A percentile compares a stretch with the other conserved stretches of the same genome.
These are phyloP conservation scores for Apophysomyces elegans DNA, from an alignment of 371 early-diverging fungal species.

Conservation along the genomic window DNA sequence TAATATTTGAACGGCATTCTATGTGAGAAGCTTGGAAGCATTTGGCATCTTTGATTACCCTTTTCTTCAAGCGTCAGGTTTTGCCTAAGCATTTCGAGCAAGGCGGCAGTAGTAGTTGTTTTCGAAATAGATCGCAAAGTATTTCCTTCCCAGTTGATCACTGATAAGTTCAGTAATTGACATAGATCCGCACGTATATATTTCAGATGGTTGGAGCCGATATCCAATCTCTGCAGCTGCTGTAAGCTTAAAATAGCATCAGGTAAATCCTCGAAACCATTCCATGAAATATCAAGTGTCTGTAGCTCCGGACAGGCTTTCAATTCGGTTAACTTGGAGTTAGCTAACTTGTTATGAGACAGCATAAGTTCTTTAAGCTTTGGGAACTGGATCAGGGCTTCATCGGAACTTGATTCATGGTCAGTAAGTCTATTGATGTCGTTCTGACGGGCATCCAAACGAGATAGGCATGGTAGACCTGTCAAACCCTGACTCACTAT, in stretches of 20 bases:
- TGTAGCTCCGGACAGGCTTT: slow-evolving; percentile 48
- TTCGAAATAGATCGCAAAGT: slow-evolving; percentile 55
- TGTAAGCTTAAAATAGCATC: slow-evolving; percentile 43
- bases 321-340: slow-evolving; percentile 22
- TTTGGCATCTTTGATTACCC: not conserved
- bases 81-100: slow-evolving; percentile 53
- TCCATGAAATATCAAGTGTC: slow-evolving; percentile 70
- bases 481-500: slow-evolving; percentile 12
- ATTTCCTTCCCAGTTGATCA: slow-evolving; percentile 63
- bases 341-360: slow-evolving; percentile 48
- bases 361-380: slow-evolving; percentile 62
- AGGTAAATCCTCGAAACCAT: slow-evolving; percentile 61
- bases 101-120: slow-evolving; percentile 47
- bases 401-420: slow-evolving; percentile 12
- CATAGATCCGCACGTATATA: slow-evolving; percentile 61
- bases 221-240: slow-evolving; percentile 61
- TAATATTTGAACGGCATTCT: no score
- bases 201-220: slow-evolving; percentile 63
- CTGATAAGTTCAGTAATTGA: slow-evolving; percentile 46
- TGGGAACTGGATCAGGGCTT: slow-evolving; percentile 38
- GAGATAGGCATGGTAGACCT: slow-evolving; percentile 44
- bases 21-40: not conserved
- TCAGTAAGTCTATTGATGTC: slow-evolving; percentile 34
- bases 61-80: slow-evolving; percentile 11
- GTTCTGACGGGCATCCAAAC: slow-evolving; percentile 66